phyloP scores from a whole-genome alignment of 768 basidiomycete genomes.

The Lactarius pseudohatsudake region DNA sequence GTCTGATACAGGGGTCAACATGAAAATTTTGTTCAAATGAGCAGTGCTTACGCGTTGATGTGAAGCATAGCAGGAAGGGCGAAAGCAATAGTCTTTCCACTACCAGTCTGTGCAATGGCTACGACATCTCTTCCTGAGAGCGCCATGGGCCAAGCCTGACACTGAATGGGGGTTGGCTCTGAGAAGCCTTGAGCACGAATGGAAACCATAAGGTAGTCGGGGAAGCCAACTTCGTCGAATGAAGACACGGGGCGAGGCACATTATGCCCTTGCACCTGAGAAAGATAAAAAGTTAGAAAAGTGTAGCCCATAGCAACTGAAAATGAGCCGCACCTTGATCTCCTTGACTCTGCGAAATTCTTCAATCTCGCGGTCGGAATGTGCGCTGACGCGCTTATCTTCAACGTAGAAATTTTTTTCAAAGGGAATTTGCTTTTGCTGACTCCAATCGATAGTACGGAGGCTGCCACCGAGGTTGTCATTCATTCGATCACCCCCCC shows the following conservation, averaged over 20 bases:
- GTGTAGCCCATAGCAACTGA: background rate
- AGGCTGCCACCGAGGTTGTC: slow-evolving; percentile 78
- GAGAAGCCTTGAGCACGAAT: slow-evolving; percentile 94
- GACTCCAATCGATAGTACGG: slow-evolving; percentile 81
- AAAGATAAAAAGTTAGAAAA: background rate
- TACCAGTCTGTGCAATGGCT: slow-evolving; percentile 97
- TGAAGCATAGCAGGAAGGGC: slow-evolving; percentile 99
- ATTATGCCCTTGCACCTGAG: slow-evolving; percentile 80
- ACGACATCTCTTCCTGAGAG: slow-evolving; percentile 91
- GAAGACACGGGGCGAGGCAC: slow-evolving; percentile 87
- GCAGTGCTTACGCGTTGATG: slow-evolving; percentile 86
- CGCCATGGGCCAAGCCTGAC: slow-evolving; percentile 99
- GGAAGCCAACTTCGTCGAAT: slow-evolving; percentile 96
- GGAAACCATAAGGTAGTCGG: slow-evolving; percentile 91
- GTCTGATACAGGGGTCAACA: slow-evolving; percentile 46
- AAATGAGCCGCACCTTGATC: slow-evolving; percentile 62
- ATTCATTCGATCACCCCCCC: slow-evolving; percentile 70
- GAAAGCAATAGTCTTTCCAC: slow-evolving; percentile 98
- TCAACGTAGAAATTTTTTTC: slow-evolving; percentile 99
- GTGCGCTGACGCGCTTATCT: slow-evolving; percentile 76
- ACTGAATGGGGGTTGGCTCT: slow-evolving; percentile 92
- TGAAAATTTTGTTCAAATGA: background rate
- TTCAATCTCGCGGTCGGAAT: slow-evolving; percentile 82
- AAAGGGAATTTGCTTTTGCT: slow-evolving; percentile 73
- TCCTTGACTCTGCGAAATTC: slow-evolving; percentile 83